Evolutionary conservation across 805 yeast species (phyloP).

Genomic region (Henningerozyma blattae): DNA sequence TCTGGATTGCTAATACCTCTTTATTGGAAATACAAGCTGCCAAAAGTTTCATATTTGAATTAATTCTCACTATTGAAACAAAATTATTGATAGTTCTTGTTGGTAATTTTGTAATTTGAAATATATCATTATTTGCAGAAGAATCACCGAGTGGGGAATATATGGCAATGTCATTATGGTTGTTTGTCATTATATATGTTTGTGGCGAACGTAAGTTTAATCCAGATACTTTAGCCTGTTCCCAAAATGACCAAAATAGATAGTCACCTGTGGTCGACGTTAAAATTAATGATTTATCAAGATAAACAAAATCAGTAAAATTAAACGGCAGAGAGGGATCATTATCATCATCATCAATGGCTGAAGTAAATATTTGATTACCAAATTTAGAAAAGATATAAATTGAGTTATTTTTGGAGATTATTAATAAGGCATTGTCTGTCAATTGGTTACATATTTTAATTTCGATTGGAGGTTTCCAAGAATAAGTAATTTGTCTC

Average conservation of each 20-base stretch:
- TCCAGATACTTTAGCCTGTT: conserved; percentile 10
- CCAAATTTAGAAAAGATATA: conserved; percentile 18
- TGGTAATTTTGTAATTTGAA: conserved; percentile 19
- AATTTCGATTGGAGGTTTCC: conserved; percentile 6
- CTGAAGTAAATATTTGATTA: conserved; percentile 16
- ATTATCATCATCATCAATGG: conserved; percentile 6
- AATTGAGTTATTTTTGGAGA: conserved; percentile 13
- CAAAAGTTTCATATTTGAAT: conserved; percentile 14
- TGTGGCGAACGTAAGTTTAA: conserved; percentile 14
- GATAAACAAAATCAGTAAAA: conserved; percentile 10
- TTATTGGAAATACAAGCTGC: conserved; percentile 22
- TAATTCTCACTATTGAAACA: conserved; percentile 12
- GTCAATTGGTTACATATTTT: conserved; percentile 13
- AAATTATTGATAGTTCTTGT: conserved; percentile 22
- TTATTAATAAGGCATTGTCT: conserved; percentile 10
- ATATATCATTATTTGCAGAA: conserved; percentile 8
- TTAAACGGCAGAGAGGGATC: conserved; percentile 2
- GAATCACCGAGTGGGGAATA: conserved; percentile 18
- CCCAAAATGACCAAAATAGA: conserved; percentile 20
- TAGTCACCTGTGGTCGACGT: conserved; percentile 13
- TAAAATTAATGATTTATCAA: conserved; percentile 10
- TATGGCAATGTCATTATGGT: conserved; percentile 19
- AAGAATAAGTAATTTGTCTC: conserved; percentile 6
- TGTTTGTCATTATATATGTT: conserved; percentile 13
- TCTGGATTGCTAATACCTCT: conserved; percentile 18